Percentiles rank a stretch among this genome's conserved stretches.
Evolutionary conservation across 768 basidiomycete genomes (phyloP).

Genomic region (Trametes maxima): DNA sequence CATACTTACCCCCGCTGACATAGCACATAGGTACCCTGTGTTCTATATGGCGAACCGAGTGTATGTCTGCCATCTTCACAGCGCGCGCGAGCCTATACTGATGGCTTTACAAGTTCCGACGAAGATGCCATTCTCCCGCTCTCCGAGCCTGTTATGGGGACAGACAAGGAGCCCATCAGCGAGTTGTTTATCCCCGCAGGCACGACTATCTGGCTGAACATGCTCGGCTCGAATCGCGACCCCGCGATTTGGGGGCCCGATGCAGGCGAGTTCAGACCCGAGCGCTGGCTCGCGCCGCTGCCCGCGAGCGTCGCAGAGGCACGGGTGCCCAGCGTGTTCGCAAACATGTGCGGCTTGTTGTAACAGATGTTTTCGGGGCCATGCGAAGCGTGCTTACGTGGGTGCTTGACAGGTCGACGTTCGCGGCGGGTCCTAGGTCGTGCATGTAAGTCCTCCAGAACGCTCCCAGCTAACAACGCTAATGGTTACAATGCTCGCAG

Average conservation of each 20-base stretch:
- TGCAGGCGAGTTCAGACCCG: slow-evolving; percentile 13
- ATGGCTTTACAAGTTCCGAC: not conserved
- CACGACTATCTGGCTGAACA: slow-evolving; percentile 10
- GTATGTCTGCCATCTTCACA: not conserved
- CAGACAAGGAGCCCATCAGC: not conserved
- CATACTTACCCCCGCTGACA: not conserved
- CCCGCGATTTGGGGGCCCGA: slow-evolving; percentile 11
- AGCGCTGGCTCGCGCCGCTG: slow-evolving; percentile 13
- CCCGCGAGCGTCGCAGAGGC: slow-evolving; percentile 11
- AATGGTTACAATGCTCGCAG: not conserved
- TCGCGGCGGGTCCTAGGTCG: slow-evolving; percentile 3
- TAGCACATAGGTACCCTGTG: not conserved
- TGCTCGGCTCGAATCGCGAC: slow-evolving; percentile 9
- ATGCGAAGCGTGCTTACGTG: not conserved
- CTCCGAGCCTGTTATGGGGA: not conserved
- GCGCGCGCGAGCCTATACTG: not conserved
- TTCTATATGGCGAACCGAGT: slow-evolving; percentile 6
- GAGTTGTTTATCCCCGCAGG: slow-evolving; percentile 5
- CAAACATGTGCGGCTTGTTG: slow-evolving; percentile 1
- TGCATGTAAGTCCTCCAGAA: slow-evolving; percentile 3
- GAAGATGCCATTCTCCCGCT: slow-evolving; percentile 13
- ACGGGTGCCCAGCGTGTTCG: slow-evolving; percentile 9
- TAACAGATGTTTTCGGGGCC: not conserved
- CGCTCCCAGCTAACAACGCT: no score
- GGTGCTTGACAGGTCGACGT: slow-evolving; percentile 1